Evolutionary conservation across 345 rosid species (phyloP), one percentile per base, ranked within the genome.

Genomic region (Gossypium thurberi): DNA sequence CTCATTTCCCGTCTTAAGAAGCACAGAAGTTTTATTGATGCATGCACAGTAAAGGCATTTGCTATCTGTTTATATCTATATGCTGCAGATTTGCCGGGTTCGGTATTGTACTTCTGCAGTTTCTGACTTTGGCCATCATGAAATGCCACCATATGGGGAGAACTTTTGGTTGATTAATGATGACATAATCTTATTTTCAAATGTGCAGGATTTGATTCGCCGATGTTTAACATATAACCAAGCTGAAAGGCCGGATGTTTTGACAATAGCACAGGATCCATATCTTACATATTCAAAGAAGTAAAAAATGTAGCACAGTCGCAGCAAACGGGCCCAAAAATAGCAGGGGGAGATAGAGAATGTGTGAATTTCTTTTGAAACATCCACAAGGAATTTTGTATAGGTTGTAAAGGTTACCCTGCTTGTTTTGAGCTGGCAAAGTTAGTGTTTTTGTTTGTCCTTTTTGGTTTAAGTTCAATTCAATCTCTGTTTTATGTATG

Each of bases 161-260:
- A 26, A 11, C 4, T 65, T 43, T 20, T 11, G 28, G 17, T 65
- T 11, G 33, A 51, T 65, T 56, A 48, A 25, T 57, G 13, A 51
- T 15, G 61, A 11, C 14, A 21, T 43, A 59, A 44, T 37, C 23
- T 18, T 21, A 9, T 58, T 17, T 53, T 55, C 62, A 44, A 42
- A 52, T n/a, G 25, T 82, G 83, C 87, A 95, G 97, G 99, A 95
- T 10, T 81, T 95, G 81, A 93, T 95, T 78, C 91, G 98, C 11
- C 82, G 91, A 69, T 95, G 98, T 87, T 83, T 95, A 71, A 88
- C 94, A 2, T 95, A 95, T 78, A 90, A 88, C 81, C 99, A 95
- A 80, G 79, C 84, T 0, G 99, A 95, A 28, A 87, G 99, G 82
- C 96, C 92, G 1, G 97, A 95, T 74, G 99, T 95, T 71, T 81